Percentiles rank a stretch among this genome's conserved stretches.
phyloP scores from a whole-genome alignment of 225 moss, liverwort and hornwort species.

The Physcomitrellopsis africana region DNA sequence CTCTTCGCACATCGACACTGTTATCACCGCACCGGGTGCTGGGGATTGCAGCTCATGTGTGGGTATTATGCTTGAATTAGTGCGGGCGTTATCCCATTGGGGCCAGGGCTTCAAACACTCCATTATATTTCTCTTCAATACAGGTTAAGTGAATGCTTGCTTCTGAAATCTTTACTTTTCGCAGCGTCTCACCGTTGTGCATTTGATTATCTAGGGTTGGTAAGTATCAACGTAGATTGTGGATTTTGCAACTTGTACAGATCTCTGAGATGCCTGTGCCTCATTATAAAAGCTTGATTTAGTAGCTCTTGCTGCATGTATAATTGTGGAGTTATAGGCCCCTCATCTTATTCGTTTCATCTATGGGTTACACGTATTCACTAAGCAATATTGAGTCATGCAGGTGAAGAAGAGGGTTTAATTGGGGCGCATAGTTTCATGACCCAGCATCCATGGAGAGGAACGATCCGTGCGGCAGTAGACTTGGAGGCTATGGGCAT shows the following conservation, averaged over 20 bases:
- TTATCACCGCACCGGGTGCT: constrained; percentile 84
- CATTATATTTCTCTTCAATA: constrained; percentile 82
- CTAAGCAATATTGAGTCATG: constrained; percentile 27
- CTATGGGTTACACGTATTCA: constrained; percentile 8
- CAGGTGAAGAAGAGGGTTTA: constrained; percentile 97
- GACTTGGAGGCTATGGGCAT: constrained; percentile 91
- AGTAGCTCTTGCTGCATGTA: constrained; percentile 17
- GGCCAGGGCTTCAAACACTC: constrained; percentile 85
- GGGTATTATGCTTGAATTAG: constrained; percentile 75
- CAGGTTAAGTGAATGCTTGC: constrained; percentile 50
- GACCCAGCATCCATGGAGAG: constrained; percentile 88
- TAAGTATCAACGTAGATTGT: constrained; percentile 4
- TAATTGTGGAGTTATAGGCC: background rate
- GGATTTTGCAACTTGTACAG: background rate
- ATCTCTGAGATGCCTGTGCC: background rate
- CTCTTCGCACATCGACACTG: constrained; percentile 91
- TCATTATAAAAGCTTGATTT: background rate
- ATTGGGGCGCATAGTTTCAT: constrained; percentile 94
- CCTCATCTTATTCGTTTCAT: background rate
- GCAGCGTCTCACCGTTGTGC: background rate
- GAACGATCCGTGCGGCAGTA: constrained; percentile 72
- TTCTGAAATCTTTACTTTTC: constrained; percentile 2
- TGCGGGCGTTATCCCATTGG: constrained; percentile 83
- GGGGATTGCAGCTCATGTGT: constrained; percentile 98
- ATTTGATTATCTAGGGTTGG: background rate